A percentile compares a stretch with the other conserved stretches of the same genome.
phyloP scores from a whole-genome alignment of 768 basidiomycete species.

The Pleurotus platypus region DNA sequence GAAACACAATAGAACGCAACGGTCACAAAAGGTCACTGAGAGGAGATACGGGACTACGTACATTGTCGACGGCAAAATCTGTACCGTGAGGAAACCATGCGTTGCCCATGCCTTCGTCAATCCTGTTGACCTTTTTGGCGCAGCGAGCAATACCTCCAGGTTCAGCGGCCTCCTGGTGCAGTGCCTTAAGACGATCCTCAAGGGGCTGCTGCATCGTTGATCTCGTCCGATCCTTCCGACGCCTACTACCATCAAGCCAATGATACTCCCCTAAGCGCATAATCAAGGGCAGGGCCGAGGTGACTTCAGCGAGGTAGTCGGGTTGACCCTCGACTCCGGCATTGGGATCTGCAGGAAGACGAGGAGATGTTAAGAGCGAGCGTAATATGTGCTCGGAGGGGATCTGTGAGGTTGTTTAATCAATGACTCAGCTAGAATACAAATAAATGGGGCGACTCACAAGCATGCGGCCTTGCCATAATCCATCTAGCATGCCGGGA shows the following conservation, averaged over 20 bases:
- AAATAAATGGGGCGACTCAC: constrained; percentile 31
- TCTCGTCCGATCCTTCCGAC: too few species aligned
- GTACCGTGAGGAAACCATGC: constrained; percentile 34
- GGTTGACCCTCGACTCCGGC: too few species aligned
- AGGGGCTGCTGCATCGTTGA: too few species aligned
- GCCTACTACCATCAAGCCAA: constrained; percentile 13
- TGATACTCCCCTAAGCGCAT: constrained; percentile 59
- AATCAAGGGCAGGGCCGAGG: constrained; percentile 45
- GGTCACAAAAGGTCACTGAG: neutral
- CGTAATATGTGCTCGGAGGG: too few species aligned
- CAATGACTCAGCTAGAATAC: too few species aligned
- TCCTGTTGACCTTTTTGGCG: constrained; percentile 1
- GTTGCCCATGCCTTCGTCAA: constrained; percentile 33
- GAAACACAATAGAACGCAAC: neutral
- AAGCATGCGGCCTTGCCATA: constrained; percentile 62
- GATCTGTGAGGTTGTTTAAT: too few species aligned
- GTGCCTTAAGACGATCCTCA: too few species aligned
- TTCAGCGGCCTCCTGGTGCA: constrained; percentile 20
- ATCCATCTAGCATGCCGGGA: constrained; percentile 49
- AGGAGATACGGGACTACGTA: neutral
- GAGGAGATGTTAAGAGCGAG: too few species aligned
- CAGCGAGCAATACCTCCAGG: neutral
- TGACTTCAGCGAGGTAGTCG: too few species aligned
- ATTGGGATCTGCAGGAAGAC: too few species aligned
- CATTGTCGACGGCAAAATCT: constrained; percentile 10